A percentile compares a stretch with the other conserved stretches of the same genome.
Evolutionary conservation across 2,329 filamentous ascomycete species (phyloP).

Genomic region (Thielaviopsis musarum): DNA sequence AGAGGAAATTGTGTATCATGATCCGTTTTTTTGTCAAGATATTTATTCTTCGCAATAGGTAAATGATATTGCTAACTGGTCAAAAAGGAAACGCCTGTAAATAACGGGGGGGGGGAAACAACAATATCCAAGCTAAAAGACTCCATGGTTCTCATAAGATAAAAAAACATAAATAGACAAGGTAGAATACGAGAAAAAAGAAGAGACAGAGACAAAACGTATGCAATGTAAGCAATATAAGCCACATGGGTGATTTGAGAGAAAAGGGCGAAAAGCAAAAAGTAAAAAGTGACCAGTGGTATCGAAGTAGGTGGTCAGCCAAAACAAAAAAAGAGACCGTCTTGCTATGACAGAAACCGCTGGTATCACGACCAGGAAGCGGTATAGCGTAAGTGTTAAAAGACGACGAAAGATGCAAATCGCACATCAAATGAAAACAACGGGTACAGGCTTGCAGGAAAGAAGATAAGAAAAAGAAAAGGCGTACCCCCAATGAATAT

Average conservation of each 20-base stretch:
- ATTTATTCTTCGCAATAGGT: too few relatives aligned
- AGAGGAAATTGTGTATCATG: too few relatives aligned
- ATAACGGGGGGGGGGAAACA: not conserved
- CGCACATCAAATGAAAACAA: not conserved
- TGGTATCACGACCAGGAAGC: not conserved
- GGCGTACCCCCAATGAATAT: not conserved
- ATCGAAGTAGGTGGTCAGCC: not conserved
- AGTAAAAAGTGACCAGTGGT: not conserved
- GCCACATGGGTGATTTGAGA: not conserved
- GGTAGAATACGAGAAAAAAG: conserved; percentile 8
- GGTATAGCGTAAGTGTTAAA: not conserved
- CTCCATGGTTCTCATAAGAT: not conserved
- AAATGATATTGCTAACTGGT: not conserved
- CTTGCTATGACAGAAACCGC: not conserved
- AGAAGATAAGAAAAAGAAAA: not conserved
- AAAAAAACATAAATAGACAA: not conserved
- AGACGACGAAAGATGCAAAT: not conserved
- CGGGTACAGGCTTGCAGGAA: not conserved
- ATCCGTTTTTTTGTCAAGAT: too few relatives aligned
- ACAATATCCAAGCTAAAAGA: not conserved
- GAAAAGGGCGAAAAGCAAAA: not conserved
- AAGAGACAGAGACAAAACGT: conserved; percentile 1
- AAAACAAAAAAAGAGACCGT: not conserved
- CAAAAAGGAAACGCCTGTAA: not conserved
- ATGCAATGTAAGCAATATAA: not conserved